phyloP scores from a whole-genome alignment of 2,329 filamentous ascomycete species.

The Monosporascus cannonballus region DNA sequence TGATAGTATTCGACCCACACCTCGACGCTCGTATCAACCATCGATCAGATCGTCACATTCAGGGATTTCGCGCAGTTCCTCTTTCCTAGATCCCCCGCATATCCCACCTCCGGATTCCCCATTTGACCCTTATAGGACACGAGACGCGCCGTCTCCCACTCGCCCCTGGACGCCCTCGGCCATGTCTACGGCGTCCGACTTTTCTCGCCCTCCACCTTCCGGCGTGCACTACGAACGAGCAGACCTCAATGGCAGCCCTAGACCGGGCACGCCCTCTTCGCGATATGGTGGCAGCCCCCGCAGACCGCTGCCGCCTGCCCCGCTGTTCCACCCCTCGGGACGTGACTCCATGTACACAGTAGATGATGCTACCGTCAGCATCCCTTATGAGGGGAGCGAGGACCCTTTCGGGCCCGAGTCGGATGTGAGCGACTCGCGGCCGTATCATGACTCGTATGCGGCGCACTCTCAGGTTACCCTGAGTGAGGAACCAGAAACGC shows the following conservation, averaged over 20 bases:
- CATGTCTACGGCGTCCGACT: slow-evolving; percentile 49
- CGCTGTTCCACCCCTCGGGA: slow-evolving; percentile 63
- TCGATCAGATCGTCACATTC: slow-evolving; percentile 41
- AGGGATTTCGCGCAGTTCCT: slow-evolving; percentile 31
- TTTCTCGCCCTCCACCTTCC: slow-evolving; percentile 64
- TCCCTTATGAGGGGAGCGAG: slow-evolving; percentile 56
- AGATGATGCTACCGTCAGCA: slow-evolving; percentile 65
- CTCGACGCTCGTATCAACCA: slow-evolving; percentile 44
- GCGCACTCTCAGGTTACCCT: slow-evolving; percentile 48
- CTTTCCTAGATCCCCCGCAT: slow-evolving; percentile 51
- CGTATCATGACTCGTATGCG: slow-evolving; percentile 53
- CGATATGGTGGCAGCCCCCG: slow-evolving; percentile 83
- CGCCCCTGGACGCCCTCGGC: slow-evolving; percentile 54
- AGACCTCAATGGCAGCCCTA: slow-evolving; percentile 82
- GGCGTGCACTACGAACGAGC: slow-evolving; percentile 74
- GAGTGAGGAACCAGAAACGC: slow-evolving; percentile 36
- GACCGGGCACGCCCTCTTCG: slow-evolving; percentile 86
- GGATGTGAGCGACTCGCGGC: slow-evolving; percentile 48
- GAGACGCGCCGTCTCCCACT: slow-evolving; percentile 45
- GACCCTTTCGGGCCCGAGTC: slow-evolving; percentile 65
- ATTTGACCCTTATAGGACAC: slow-evolving; percentile 51
- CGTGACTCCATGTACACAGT: slow-evolving; percentile 47
- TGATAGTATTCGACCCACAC: slow-evolving; percentile 38
- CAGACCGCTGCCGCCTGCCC: slow-evolving; percentile 80
- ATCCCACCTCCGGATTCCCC: slow-evolving; percentile 59